These are phyloP conservation scores for Exidia glandulosa DNA, from an alignment of 768 basidiomycete genomes.

Conservation along the genomic window DNA sequence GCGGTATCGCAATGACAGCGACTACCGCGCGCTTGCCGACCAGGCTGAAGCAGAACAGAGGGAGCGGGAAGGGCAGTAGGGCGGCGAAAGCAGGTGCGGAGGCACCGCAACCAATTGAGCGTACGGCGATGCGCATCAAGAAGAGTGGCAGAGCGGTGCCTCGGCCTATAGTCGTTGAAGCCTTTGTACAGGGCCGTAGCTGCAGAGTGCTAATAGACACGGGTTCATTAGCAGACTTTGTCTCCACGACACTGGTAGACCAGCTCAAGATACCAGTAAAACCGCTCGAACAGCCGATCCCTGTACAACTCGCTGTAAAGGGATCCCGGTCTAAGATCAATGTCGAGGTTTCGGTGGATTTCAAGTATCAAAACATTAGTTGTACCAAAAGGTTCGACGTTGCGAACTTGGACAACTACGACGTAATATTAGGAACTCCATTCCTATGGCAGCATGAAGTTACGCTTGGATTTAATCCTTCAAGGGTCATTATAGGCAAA, in stretches of 20 bases:
- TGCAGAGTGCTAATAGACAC: conserved; percentile 4
- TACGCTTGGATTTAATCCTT: conserved; percentile 14
- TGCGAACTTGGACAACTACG: conserved; percentile 26
- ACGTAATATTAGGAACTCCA: conserved; percentile 25
- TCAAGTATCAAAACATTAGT: conserved; percentile 4
- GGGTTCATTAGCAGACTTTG: conserved; percentile 6
- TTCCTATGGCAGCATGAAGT: conserved; percentile 24
- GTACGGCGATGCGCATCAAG: conserved; percentile 1
- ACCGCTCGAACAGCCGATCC: conserved; percentile 1
- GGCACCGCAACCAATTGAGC: neutral
- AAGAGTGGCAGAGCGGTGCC: conserved; percentile 4
- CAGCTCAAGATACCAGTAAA: conserved; percentile 1
- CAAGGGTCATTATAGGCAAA: neutral
- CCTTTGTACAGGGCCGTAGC: neutral
- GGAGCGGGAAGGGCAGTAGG: neutral
- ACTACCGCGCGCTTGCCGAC: neutral
- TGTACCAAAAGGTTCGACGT: conserved; percentile 15
- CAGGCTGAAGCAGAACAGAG: neutral
- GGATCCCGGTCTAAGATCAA: conserved; percentile 6
- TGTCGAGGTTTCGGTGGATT: neutral
- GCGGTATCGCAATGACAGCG: neutral
- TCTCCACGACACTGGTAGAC: conserved; percentile 6
- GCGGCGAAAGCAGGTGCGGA: neutral
- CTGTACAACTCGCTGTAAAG: conserved; percentile 6
- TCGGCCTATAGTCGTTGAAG: neutral